Evolutionary conservation across 805 yeast species (phyloP).

Genomic region (Candida lessepsii): DNA sequence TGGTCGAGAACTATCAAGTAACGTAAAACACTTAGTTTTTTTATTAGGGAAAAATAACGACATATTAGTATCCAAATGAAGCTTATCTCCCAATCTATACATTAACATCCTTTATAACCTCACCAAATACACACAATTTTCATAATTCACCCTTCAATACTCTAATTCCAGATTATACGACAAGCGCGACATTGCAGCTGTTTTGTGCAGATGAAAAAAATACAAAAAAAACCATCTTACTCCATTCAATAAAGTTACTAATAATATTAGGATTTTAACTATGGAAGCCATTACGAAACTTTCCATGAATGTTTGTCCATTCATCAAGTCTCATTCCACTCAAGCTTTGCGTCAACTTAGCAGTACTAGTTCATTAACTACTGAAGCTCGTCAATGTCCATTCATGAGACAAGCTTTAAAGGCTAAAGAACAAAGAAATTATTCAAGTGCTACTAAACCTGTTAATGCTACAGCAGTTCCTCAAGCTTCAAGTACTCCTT

Average conservation of each 20-base stretch:
- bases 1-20: constrained; percentile 1
- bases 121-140: too few relatives aligned
- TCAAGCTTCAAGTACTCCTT: constrained; percentile 23
- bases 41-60: too few relatives aligned
- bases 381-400: constrained; percentile 79
- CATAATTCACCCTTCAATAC: neutral
- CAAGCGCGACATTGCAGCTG: neutral
- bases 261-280: neutral
- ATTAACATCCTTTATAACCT: neutral
- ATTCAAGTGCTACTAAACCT: constrained; percentile 48
- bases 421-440: constrained; percentile 41
- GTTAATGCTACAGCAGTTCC: constrained; percentile 42
- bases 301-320: constrained; percentile 81
- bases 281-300: constrained; percentile 83
- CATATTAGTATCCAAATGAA: too few relatives aligned
- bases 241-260: neutral
- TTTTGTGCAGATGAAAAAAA: constrained; percentile 6
- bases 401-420: constrained; percentile 79
- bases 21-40: too few relatives aligned
- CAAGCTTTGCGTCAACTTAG: constrained; percentile 60
- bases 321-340: constrained; percentile 62
- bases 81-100: too few relatives aligned
- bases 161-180: neutral
- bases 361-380: constrained; percentile 42
- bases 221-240: neutral